Percentiles rank a stretch among this genome's conserved stretches.
phyloP scores from a whole-genome alignment of 305 asterid species.

The Solanum hybrid region DNA sequence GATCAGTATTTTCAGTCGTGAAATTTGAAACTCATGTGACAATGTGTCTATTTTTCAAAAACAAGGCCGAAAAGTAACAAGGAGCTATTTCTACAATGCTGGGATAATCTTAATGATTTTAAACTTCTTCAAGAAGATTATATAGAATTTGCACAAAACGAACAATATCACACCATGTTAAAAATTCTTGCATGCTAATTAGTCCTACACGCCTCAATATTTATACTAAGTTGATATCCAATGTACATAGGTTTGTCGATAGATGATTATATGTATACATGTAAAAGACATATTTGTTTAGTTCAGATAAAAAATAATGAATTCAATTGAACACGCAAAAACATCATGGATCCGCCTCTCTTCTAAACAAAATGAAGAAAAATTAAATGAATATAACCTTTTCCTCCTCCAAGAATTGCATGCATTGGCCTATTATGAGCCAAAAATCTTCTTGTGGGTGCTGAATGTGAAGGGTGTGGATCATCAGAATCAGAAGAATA shows the following conservation, averaged over 20 bases:
- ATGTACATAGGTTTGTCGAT: no score
- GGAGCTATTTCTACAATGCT: background rate
- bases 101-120: background rate
- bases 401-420: conserved; percentile 61
- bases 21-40: background rate
- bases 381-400: conserved; percentile 26
- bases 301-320: background rate
- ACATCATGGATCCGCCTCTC: fast-evolving
- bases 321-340: background rate
- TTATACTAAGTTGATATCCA: no score
- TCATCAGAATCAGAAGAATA: conserved; percentile 62
- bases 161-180: background rate
- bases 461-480: background rate
- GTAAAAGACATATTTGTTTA: background rate
- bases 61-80: background rate
- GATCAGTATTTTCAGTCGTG: no score
- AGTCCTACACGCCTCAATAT: background rate
- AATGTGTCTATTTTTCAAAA: no score
- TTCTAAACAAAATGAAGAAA: background rate
- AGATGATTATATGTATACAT: no score
- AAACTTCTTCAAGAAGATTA: background rate
- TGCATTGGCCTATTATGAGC: conserved; percentile 49
- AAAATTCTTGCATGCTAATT: no score
- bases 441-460: conserved; percentile 24
- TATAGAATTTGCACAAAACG: background rate